Evolutionary conservation across 208 protist genomes (phyloP).

Genomic region (Trichomonas tenax): DNA sequence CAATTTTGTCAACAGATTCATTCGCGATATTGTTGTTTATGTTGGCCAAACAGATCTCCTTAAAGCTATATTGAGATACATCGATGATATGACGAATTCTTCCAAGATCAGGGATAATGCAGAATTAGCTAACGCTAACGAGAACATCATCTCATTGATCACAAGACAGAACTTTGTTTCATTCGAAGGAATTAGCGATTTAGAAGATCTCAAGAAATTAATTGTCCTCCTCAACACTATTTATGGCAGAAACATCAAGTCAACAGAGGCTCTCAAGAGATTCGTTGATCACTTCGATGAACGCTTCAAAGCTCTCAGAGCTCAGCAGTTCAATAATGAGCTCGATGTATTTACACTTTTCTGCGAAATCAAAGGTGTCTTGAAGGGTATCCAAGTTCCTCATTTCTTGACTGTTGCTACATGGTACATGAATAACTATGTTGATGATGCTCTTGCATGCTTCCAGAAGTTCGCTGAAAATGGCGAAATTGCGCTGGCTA

Average conservation of each 20-base stretch:
- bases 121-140: neutral
- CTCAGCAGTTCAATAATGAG: neutral
- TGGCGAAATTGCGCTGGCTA: neutral
- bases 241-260: neutral
- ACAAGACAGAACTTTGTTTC: neutral
- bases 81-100: neutral
- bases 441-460: neutral
- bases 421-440: neutral
- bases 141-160: neutral
- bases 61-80: neutral
- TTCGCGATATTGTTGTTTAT: neutral
- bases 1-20: neutral
- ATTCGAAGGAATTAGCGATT: neutral
- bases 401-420: neutral
- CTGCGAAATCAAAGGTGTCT: neutral
- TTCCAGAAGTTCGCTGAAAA: neutral
- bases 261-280: neutral
- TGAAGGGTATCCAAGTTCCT: neutral
- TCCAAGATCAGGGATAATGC: neutral
- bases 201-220: neutral
- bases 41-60: neutral
- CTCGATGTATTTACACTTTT: neutral
- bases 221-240: neutral
- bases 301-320: neutral
- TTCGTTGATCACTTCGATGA: neutral